Conservation (phyloP, 225 moss, liverwort and hornwort species). For the Pseudisothecium myosuroides region DNA sequence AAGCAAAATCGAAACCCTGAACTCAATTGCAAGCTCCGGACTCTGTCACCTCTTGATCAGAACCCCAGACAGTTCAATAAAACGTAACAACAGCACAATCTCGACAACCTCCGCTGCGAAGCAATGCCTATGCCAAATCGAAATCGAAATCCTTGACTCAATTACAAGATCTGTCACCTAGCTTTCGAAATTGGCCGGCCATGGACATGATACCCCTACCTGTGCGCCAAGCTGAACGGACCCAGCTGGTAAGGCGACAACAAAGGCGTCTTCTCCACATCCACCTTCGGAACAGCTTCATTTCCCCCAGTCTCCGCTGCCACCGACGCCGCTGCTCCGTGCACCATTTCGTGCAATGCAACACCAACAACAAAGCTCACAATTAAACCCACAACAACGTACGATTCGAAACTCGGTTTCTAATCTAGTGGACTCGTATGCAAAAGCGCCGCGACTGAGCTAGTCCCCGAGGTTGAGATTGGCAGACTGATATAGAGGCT, state of each 20-base stretch:
- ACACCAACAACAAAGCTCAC: neutral
- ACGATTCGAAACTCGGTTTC: too few relatives aligned
- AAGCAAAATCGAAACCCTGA: neutral
- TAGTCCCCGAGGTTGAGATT: neutral
- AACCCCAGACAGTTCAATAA: too few relatives aligned
- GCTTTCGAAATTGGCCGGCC: neutral
- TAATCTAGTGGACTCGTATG: neutral
- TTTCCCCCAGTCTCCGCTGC: neutral
- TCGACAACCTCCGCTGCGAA: neutral
- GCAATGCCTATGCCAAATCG: neutral
- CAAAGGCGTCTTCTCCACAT: neutral
- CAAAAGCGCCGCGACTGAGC: neutral
- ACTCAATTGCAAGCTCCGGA: neutral
- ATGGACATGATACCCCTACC: neutral
- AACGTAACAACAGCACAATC: neutral
- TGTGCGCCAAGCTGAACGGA: slow-evolving; percentile 25
- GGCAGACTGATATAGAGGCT: neutral
- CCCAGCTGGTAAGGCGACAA: slow-evolving; percentile 26
- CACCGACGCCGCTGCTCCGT: neutral
- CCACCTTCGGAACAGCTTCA: neutral
- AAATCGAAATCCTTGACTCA: too few relatives aligned
- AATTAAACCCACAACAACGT: too few relatives aligned
- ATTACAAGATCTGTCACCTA: too few relatives aligned
- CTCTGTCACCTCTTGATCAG: neutral
- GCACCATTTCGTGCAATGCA: neutral